Percentiles rank a stretch among this genome's conserved stretches.
phyloP scores from a whole-genome alignment of 208 protist genomes.

The Wallacemonas sp. region DNA sequence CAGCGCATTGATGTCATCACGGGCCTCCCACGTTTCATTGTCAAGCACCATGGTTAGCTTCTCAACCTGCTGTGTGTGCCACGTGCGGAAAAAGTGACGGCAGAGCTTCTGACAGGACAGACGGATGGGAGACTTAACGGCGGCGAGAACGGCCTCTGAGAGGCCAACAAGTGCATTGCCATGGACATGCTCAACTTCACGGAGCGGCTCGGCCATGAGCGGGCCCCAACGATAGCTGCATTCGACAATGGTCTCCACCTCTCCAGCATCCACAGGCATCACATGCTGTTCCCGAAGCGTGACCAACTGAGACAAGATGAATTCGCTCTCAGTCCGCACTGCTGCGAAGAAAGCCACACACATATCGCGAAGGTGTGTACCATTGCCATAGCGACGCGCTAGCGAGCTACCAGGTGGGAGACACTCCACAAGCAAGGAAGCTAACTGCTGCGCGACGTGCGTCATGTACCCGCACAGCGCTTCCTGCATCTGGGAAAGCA shows the following conservation, averaged over 20 bases:
- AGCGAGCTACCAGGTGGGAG: not conserved
- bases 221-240: slow-evolving; percentile 19
- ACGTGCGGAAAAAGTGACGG: slow-evolving; percentile 54
- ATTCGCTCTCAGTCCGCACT: slow-evolving; percentile 1
- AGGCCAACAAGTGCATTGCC: slow-evolving; percentile 22
- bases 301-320: slow-evolving; percentile 2
- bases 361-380: not conserved
- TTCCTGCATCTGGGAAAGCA: slow-evolving; percentile 4
- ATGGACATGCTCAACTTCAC: slow-evolving; percentile 31
- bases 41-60: slow-evolving; percentile 68
- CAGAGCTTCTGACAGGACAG: slow-evolving; percentile 45
- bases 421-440: not conserved
- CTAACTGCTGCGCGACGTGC: slow-evolving; percentile 5
- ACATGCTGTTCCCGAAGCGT: not conserved
- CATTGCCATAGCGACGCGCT: not conserved
- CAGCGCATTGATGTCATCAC: slow-evolving; percentile 40
- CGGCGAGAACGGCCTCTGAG: not conserved
- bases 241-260: slow-evolving; percentile 14
- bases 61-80: slow-evolving; percentile 58
- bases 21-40: slow-evolving; percentile 65
- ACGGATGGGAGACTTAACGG: slow-evolving; percentile 23
- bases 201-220: slow-evolving; percentile 19
- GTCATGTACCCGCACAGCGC: slow-evolving; percentile 7
- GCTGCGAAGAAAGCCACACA: not conserved
- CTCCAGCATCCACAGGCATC: slow-evolving; percentile 5